Conservation (phyloP, 768 basidiomycete genomes). For the Termitomyces sp. region DNA sequence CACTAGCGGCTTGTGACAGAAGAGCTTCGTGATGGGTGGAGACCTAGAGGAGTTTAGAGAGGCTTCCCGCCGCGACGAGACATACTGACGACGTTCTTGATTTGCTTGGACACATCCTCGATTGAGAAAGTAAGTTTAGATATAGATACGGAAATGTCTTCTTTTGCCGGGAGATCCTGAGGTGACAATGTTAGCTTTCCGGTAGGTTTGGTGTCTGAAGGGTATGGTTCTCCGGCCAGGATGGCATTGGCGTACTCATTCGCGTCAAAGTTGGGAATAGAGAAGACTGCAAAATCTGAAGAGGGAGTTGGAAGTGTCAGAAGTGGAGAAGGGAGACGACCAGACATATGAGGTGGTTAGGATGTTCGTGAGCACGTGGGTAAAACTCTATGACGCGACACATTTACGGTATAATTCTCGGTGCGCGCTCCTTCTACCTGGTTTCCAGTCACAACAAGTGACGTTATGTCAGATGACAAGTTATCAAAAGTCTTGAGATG, state of each 20-base stretch:
- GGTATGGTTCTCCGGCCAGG: constrained; percentile 77
- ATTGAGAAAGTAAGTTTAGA: constrained; percentile 83
- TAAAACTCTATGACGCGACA: neutral
- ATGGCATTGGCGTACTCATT: constrained; percentile 90
- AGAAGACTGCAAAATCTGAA: constrained; percentile 73
- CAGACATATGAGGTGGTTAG: constrained; percentile 3
- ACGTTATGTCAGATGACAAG: constrained; percentile 8
- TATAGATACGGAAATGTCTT: constrained; percentile 87
- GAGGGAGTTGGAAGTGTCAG: neutral
- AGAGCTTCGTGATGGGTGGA: constrained; percentile 78
- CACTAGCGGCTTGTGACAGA: constrained; percentile 74
- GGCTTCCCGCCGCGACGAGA: neutral
- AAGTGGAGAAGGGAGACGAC: constrained; percentile 2
- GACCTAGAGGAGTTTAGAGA: constrained; percentile 43
- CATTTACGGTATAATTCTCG: no score
- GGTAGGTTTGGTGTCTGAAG: constrained; percentile 30
- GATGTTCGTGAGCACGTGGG: constrained; percentile 3
- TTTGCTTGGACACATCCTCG: constrained; percentile 89
- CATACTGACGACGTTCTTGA: constrained; percentile 69
- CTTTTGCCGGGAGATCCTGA: constrained; percentile 58
- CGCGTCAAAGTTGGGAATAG: constrained; percentile 71
- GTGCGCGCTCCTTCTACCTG: no score
- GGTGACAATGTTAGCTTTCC: constrained; percentile 26
- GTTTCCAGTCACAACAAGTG: constrained; percentile 1
- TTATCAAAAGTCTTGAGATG: neutral